These are phyloP conservation scores for Noccaea caerulescens DNA, from an alignment of 345 rosid genomes.

Conservation along the genomic window DNA sequence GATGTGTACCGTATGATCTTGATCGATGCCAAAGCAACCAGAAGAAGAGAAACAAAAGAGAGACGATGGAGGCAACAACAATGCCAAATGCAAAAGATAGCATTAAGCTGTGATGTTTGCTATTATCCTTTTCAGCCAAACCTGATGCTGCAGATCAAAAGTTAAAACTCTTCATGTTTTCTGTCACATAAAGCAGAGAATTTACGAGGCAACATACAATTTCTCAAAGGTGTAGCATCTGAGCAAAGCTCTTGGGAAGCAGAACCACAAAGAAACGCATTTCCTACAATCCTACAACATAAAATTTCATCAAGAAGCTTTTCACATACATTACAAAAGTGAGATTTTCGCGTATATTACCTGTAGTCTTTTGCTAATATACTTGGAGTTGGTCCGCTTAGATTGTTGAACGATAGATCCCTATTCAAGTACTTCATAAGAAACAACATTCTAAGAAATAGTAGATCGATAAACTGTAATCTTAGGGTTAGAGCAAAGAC, in stretches of 20 bases:
- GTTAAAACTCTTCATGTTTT: constrained; percentile 16
- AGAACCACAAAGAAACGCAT: constrained; percentile 72
- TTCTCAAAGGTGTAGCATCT: constrained; percentile 55
- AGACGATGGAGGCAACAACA: constrained; percentile 68
- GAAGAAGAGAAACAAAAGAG: constrained; percentile 66
- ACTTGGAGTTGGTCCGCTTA: constrained; percentile 86
- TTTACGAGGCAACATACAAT: constrained; percentile 52
- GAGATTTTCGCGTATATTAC: constrained; percentile 39
- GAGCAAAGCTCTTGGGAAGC: constrained; percentile 57
- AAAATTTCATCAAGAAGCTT: neutral
- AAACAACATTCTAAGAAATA: neutral
- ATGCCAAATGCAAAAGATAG: constrained; percentile 68
- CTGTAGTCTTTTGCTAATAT: constrained; percentile 87
- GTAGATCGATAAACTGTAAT: neutral
- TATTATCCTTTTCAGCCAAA: constrained; percentile 47
- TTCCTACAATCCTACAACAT: constrained; percentile 64
- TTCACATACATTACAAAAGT: constrained; percentile 4
- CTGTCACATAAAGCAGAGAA: constrained; percentile 3
- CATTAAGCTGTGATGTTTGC: constrained; percentile 61
- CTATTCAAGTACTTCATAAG: constrained; percentile 41
- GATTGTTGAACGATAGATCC: constrained; percentile 92
- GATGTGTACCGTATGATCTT: constrained; percentile 62
- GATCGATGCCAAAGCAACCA: constrained; percentile 88
- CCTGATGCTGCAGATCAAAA: constrained; percentile 48
- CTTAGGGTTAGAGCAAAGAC: constrained; percentile 36